Evolutionary conservation across 768 basidiomycete genomes (phyloP).

Genomic region (Scleroderma citrinum): DNA sequence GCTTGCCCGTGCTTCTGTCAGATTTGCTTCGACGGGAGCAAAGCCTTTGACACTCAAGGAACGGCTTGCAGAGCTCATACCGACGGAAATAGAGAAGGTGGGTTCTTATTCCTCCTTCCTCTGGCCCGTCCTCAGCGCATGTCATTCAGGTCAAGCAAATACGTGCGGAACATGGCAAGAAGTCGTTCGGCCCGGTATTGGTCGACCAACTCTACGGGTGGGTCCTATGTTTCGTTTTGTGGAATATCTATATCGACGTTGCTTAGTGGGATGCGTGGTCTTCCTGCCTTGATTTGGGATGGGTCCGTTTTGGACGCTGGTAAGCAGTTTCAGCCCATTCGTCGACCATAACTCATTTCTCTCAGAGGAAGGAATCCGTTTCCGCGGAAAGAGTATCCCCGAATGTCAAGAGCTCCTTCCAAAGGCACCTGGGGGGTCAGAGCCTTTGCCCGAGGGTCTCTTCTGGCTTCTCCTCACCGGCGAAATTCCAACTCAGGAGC

Average conservation of each 20-base stretch:
- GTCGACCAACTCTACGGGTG: constrained; percentile 91
- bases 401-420: constrained; percentile 85
- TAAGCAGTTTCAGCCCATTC: constrained; percentile 26
- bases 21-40: constrained; percentile 58
- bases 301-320: constrained; percentile 95
- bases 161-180: constrained; percentile 84
- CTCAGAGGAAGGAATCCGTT: constrained; percentile 93
- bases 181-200: constrained; percentile 85
- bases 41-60: constrained; percentile 84
- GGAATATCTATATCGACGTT: constrained; percentile 5
- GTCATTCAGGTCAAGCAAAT: constrained; percentile 66
- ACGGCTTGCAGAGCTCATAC: constrained; percentile 89
- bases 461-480: constrained; percentile 97
- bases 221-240: background rate
- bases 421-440: constrained; percentile 80
- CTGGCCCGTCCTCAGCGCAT: constrained; percentile 2
- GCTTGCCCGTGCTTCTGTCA: constrained; percentile 43
- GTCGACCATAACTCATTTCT: background rate
- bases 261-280: constrained; percentile 75
- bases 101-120: background rate
- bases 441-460: constrained; percentile 89
- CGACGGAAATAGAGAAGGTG: constrained; percentile 55
- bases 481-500: constrained; percentile 87
- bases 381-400: constrained; percentile 93
- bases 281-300: constrained; percentile 96